A percentile compares a stretch with the other conserved stretches of the same genome.
These are phyloP conservation scores for Miscanthus sacchariflorus DNA, from an alignment of 202 grass and related monocot species.

Conservation along the genomic window DNA sequence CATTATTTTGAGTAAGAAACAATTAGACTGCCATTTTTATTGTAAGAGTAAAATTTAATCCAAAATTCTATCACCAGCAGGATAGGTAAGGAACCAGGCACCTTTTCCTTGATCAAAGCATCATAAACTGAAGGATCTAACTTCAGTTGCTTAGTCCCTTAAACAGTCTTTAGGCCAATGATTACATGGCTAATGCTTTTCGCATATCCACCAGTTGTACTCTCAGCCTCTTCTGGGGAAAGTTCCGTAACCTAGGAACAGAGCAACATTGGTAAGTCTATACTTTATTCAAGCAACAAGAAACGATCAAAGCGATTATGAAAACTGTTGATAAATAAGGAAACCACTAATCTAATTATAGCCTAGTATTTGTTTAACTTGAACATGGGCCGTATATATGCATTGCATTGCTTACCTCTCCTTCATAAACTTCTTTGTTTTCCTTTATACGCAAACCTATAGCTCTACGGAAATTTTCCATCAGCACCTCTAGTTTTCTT, in stretches of 20 bases:
- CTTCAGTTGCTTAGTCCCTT: constrained; percentile 97
- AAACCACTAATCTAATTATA: constrained; percentile 29
- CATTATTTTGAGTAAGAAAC: constrained; percentile 35
- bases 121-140: constrained; percentile 96
- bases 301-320: background rate
- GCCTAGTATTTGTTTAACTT: background rate
- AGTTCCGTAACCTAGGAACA: constrained; percentile 87
- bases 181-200: constrained; percentile 95
- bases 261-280: constrained; percentile 13
- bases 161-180: constrained; percentile 95
- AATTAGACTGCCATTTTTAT: background rate
- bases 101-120: constrained; percentile 99
- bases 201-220: constrained; percentile 77
- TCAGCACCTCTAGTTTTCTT: constrained; percentile 96
- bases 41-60: constrained; percentile 29
- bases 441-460: constrained; percentile 98
- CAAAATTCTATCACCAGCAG: background rate
- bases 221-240: constrained; percentile 91
- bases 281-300: constrained; percentile 18
- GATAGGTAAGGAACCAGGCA: background rate
- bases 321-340: background rate
- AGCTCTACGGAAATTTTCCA: constrained; percentile 92
- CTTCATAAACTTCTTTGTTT: constrained; percentile 97
- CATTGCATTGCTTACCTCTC: constrained; percentile 67
- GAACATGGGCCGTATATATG: background rate